A percentile compares a stretch with the other conserved stretches of the same genome.
These are phyloP conservation scores for Phlebiopsis flavidoalba DNA, from an alignment of 768 basidiomycete species.

Conservation along the genomic window DNA sequence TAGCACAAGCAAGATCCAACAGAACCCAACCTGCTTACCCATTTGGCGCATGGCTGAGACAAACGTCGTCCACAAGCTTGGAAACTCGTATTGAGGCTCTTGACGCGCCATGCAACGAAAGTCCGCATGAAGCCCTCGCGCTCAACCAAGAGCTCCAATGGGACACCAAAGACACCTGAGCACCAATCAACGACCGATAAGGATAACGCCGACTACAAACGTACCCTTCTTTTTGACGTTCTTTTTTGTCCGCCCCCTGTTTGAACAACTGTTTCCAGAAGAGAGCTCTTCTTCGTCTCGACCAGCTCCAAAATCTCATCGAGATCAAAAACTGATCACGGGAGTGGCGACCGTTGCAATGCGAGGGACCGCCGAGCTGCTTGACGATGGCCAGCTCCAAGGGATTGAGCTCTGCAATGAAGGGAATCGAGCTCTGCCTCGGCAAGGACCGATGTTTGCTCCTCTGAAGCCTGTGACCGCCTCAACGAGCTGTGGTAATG, in stretches of 20 bases:
- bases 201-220: not conserved
- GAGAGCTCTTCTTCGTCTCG: slow-evolving; percentile 85
- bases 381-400: slow-evolving; percentile 89
- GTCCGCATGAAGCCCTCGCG: slow-evolving; percentile 94
- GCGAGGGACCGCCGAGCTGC: slow-evolving; percentile 83
- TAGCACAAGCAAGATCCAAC: not conserved
- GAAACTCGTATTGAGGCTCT: slow-evolving; percentile 80
- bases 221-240: slow-evolving; percentile 83
- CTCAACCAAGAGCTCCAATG: slow-evolving; percentile 89
- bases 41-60: slow-evolving; percentile 98
- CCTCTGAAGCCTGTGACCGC: slow-evolving; percentile 76
- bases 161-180: slow-evolving; percentile 88
- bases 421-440: slow-evolving; percentile 70
- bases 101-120: slow-evolving; percentile 87
- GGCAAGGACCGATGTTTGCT: slow-evolving; percentile 84
- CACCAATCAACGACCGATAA: slow-evolving; percentile 12
- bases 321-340: slow-evolving; percentile 71
- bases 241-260: slow-evolving; percentile 75
- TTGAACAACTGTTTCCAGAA: slow-evolving; percentile 98
- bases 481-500: slow-evolving; percentile 89
- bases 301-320: slow-evolving; percentile 94
- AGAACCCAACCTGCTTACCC: slow-evolving; percentile 54
- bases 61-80: slow-evolving; percentile 96
- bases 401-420: slow-evolving; percentile 77
- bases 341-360: slow-evolving; percentile 71